Evolutionary conservation across 164 flowering plant genomes (phyloP), one percentile per base, ranked within the genome.

Genomic region (Dillenia turbinata): DNA sequence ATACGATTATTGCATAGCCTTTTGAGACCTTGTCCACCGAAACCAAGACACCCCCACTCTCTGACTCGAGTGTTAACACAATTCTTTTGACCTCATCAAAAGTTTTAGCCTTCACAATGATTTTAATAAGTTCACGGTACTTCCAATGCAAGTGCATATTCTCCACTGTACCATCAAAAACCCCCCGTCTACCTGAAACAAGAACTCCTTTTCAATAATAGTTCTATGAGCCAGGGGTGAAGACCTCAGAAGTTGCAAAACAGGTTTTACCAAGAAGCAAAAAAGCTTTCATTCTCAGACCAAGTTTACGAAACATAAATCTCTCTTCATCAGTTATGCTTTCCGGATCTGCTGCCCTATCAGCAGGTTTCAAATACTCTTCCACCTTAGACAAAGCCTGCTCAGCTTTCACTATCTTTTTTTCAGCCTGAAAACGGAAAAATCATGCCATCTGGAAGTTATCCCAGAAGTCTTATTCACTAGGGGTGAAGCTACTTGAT

Each of bases 131-230:
- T 65, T 94, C 99, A 49, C 99, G 73, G 65, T 91, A 94, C 68
- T 94, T 94, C 99, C 99, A 94, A 64, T 94, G 97, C 77, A 91
- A 77, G 75, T 94, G 97, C 95, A 94, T 86, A 73, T 92, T 94
- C 81, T 94, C 96, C 69, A 94, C 86, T 45, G 97, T 89, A 59
- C 97, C 99, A 71, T 84, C 96, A 76, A 94, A 94, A 66, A 94
- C 90, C 68, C 96, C 97, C 44, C 99, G 92, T 66, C 96, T 81
- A 59, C 99, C 99, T 94, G 85, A 75, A 80, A 62, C 57, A 70
- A 63, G 56, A 56, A 60, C 56, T 54, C 9, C 1, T 13, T 19
- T 40, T 49, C 17, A 56, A 49, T n/a, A 56, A 24, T 40, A 56
- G 48, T 12, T 48, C 10, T 2, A 49, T 3, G 9, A 24, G 19